These are phyloP conservation scores for Cynanchum wilfordii DNA, from an alignment of 257 asterid species.

Conservation along the genomic window DNA sequence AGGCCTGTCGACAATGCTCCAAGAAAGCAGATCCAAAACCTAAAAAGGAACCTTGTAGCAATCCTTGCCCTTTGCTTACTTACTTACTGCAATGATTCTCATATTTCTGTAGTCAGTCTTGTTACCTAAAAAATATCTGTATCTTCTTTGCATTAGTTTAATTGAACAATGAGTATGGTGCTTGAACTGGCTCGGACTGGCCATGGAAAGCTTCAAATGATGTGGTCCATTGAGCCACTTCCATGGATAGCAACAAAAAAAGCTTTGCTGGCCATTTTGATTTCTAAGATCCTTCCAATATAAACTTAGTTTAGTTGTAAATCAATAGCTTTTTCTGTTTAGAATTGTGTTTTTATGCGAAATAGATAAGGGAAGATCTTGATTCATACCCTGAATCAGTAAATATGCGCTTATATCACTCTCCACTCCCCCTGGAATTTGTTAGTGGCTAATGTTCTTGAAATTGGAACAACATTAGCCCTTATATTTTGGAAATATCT, in stretches of 20 bases:
- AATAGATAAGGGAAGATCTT: slow-evolving; percentile 11
- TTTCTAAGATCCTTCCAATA: slow-evolving; percentile 9
- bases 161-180: slow-evolving; percentile 13
- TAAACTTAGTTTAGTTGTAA: slow-evolving; percentile 15
- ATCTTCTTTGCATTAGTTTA: neutral
- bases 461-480: neutral
- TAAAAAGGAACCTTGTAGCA: slow-evolving; percentile 25
- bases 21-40: slow-evolving; percentile 33
- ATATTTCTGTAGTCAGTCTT: neutral
- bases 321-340: neutral
- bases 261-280: slow-evolving; percentile 12
- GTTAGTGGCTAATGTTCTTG: slow-evolving; percentile 7
- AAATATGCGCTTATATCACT: slow-evolving; percentile 19
- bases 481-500: neutral
- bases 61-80: slow-evolving; percentile 53
- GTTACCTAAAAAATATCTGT: neutral
- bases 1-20: slow-evolving; percentile 65
- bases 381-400: slow-evolving; percentile 8
- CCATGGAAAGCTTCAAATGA: neutral
- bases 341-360: slow-evolving; percentile 1
- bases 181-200: slow-evolving; percentile 6
- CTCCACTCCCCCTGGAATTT: slow-evolving; percentile 8
- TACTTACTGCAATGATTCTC: slow-evolving; percentile 25
- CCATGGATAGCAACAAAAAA: slow-evolving; percentile 10
- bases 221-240: slow-evolving; percentile 22